These are phyloP conservation scores for Kazachstania sp. DNA, from an alignment of 1,139 yeast genomes.

Conservation along the genomic window DNA sequence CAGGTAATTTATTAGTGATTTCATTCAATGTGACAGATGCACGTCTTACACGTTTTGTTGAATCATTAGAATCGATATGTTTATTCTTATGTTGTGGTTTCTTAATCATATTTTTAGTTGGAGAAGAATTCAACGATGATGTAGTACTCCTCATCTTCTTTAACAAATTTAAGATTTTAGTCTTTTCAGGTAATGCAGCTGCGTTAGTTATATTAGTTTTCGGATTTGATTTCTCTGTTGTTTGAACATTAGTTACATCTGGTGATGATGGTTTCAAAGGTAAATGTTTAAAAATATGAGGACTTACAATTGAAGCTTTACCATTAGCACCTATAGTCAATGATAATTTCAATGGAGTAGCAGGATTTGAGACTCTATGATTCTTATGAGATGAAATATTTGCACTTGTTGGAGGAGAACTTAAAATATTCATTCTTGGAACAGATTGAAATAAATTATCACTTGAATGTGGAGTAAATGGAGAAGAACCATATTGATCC, in stretches of 20 bases:
- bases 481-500: slow-evolving; percentile 3
- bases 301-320: slow-evolving; percentile 17
- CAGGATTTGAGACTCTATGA: not conserved
- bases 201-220: slow-evolving; percentile 3
- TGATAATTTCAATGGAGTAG: slow-evolving; percentile 13
- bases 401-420: slow-evolving; percentile 18
- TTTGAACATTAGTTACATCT: not conserved
- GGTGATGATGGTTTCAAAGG: not conserved
- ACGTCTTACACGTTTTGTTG: not conserved
- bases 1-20: slow-evolving; percentile 1
- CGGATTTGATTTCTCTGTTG: not conserved
- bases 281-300: slow-evolving; percentile 3
- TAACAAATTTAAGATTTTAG: slow-evolving; percentile 17
- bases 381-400: slow-evolving; percentile 2
- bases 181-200: slow-evolving; percentile 9
- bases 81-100: slow-evolving; percentile 4
- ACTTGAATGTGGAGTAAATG: slow-evolving; percentile 10
- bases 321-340: slow-evolving; percentile 22
- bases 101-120: slow-evolving; percentile 2
- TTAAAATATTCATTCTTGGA: slow-evolving; percentile 12
- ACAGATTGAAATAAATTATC: slow-evolving; percentile 17
- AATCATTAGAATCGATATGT: not conserved
- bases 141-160: slow-evolving; percentile 19
- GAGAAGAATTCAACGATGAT: not conserved
- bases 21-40: slow-evolving; percentile 2